phyloP scores from a whole-genome alignment of 495 filamentous ascomycete genomes.

The Tuber microsphaerosporum region DNA sequence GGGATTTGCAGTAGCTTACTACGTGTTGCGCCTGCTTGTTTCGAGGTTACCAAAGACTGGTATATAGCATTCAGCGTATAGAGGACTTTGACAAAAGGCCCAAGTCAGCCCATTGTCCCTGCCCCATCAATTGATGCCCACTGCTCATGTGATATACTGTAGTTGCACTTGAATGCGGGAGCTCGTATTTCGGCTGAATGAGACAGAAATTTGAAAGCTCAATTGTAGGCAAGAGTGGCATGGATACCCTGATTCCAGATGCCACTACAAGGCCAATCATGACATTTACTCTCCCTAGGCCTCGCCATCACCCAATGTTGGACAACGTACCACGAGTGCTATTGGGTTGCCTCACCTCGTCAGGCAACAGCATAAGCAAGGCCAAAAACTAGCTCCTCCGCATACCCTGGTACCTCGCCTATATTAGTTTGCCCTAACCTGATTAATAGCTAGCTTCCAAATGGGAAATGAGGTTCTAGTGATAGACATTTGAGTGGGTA shows the following conservation, averaged over 20 bases:
- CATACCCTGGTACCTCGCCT: not conserved
- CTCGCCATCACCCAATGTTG: not conserved
- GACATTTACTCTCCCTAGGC: not conserved
- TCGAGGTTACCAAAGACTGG: not conserved
- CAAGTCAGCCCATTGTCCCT: not conserved
- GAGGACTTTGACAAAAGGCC: not conserved
- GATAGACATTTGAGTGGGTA: not conserved
- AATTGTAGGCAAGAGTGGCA: not conserved
- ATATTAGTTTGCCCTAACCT: not conserved
- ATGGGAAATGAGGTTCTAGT: not conserved
- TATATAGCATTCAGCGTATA: not conserved
- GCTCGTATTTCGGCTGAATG: not conserved
- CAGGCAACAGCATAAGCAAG: not conserved
- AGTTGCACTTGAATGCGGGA: not conserved
- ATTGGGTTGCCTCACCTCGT: not conserved
- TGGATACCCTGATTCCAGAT: not conserved
- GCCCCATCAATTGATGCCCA: not conserved
- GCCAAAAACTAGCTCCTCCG: not conserved
- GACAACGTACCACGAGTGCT: not conserved
- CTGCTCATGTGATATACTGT: not conserved
- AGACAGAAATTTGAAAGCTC: not conserved
- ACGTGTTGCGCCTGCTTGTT: not conserved
- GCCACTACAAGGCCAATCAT: not conserved
- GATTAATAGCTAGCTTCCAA: not conserved
- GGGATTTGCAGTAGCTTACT: not conserved